phyloP scores from a whole-genome alignment of 805 yeast genomes.

The Yamadazyma akitaensis region DNA sequence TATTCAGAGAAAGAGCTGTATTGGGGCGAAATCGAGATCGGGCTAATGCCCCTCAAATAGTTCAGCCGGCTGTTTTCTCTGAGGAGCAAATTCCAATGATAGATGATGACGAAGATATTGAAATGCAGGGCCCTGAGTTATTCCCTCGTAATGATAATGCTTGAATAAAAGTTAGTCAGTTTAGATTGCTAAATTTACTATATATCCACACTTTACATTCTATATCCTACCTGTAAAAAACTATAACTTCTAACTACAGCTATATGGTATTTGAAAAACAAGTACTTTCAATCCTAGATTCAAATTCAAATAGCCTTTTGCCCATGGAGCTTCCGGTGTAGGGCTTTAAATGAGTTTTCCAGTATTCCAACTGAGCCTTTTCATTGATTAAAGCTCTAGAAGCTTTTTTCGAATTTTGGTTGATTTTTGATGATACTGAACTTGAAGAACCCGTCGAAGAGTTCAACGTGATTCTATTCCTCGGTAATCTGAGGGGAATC shows the following conservation, averaged over 20 bases:
- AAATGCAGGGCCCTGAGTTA: conserved; percentile 27
- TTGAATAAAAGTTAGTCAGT: background rate
- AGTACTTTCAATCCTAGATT: background rate
- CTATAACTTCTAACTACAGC: background rate
- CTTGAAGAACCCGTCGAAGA: background rate
- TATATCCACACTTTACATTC: background rate
- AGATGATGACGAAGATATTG: conserved; percentile 28
- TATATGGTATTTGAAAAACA: background rate
- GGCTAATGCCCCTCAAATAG: conserved; percentile 38
- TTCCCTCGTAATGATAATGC: conserved; percentile 18
- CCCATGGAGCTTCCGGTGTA: background rate
- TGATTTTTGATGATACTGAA: background rate
- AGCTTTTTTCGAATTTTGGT: background rate
- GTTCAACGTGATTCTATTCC: background rate
- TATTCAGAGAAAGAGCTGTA: conserved; percentile 13
- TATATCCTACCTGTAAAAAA: background rate
- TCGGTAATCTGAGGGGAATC: background rate
- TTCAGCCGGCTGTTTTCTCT: conserved; percentile 41
- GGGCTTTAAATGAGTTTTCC: background rate
- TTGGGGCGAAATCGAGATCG: background rate
- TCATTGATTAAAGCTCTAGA: background rate
- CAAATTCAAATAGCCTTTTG: background rate
- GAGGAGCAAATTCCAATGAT: conserved; percentile 20
- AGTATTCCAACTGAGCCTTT: background rate
- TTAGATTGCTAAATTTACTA: background rate